phyloP scores from a whole-genome alignment of 139 green algal species.

The Micractinium conductrix region DNA sequence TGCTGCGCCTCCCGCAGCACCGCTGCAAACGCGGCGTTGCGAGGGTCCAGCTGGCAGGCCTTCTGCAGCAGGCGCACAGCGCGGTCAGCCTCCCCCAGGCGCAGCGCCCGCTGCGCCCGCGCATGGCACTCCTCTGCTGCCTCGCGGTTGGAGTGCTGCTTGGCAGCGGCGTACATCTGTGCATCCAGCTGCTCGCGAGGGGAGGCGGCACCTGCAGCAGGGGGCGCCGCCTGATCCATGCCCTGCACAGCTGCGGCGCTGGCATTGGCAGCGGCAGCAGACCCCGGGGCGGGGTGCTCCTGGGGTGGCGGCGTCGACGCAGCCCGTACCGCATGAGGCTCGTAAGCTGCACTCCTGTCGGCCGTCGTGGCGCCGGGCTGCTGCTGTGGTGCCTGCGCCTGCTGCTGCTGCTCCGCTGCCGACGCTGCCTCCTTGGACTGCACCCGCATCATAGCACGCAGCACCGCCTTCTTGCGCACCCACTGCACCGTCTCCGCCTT shows the following conservation, averaged over 20 bases:
- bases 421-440: not conserved
- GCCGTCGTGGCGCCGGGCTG: no score
- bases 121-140: not conserved
- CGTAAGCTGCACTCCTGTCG: no score
- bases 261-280: not conserved
- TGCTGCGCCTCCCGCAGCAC: slow-evolving; percentile 6
- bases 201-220: not conserved
- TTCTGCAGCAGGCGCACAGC: slow-evolving; percentile 24
- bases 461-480: not conserved
- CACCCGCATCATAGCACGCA: slow-evolving; percentile 4
- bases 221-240: not conserved
- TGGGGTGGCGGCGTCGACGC: not conserved
- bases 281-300: not conserved
- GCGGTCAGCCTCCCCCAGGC: not conserved
- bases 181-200: slow-evolving; percentile 5
- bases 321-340: not conserved
- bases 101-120: not conserved
- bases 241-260: not conserved
- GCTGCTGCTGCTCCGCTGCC: no score
- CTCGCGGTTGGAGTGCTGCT: slow-evolving; percentile 12
- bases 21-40: not conserved
- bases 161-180: not conserved
- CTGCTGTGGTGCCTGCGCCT: not conserved
- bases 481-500: slow-evolving; percentile 14
- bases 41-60: slow-evolving; percentile 26